Conservation (phyloP, 352 stramenopile genomes). For the Globisporangium acanthophoron region DNA sequence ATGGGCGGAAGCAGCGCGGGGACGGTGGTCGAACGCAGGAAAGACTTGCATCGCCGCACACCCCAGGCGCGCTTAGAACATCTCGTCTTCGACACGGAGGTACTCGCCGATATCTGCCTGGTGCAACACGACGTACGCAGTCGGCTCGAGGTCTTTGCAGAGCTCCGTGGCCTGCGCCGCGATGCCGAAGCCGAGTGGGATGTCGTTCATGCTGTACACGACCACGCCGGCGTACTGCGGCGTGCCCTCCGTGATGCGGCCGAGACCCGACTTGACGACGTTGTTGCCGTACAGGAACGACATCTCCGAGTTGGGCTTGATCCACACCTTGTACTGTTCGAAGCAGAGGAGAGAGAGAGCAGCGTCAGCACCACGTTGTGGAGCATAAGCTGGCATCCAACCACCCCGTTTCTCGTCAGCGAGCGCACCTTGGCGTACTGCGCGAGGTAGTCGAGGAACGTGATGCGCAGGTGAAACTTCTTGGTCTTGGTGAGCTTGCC, state of each 20-base stretch:
- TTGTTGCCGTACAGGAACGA: slow-evolving; percentile 99
- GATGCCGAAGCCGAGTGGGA: slow-evolving; percentile 97
- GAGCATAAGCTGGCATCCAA: neutral
- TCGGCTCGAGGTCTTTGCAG: slow-evolving; percentile 95
- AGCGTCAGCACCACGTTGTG: neutral
- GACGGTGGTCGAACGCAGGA: too few species aligned
- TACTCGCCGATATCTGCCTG: slow-evolving; percentile 99
- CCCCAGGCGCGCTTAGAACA: slow-evolving; percentile 75
- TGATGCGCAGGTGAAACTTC: slow-evolving; percentile 99
- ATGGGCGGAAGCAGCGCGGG: neutral
- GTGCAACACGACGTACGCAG: slow-evolving; percentile 97
- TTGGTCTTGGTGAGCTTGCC: slow-evolving; percentile 99
- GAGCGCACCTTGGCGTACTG: slow-evolving; percentile 93
- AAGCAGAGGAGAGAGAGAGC: neutral
- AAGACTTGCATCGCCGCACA: too few species aligned
- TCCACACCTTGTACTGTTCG: slow-evolving; percentile 97
- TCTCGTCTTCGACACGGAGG: slow-evolving; percentile 96
- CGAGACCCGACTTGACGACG: slow-evolving; percentile 97
- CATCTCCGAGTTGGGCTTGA: slow-evolving; percentile 99
- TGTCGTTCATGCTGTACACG: slow-evolving; percentile 98
- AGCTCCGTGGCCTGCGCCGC: slow-evolving; percentile 94
- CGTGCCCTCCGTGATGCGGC: slow-evolving; percentile 96
- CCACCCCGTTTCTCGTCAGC: neutral
- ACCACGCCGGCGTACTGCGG: slow-evolving; percentile 98
- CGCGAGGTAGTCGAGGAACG: slow-evolving; percentile 96